phyloP scores from a whole-genome alignment of 768 basidiomycete species.

The Coprinellus micaceus region DNA sequence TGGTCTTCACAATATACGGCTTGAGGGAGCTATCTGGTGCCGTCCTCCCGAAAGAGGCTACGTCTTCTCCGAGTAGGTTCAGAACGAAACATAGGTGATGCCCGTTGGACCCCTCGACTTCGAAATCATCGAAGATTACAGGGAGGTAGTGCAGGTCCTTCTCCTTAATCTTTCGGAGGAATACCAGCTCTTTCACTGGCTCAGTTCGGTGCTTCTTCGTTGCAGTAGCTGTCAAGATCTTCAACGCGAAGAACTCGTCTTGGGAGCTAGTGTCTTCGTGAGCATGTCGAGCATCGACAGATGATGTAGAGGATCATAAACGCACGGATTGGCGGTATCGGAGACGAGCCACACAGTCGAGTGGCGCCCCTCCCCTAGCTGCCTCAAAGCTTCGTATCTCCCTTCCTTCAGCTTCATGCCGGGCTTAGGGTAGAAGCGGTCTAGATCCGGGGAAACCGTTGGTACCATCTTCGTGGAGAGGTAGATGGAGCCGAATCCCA shows the following conservation, averaged over 20 bases:
- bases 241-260: background rate
- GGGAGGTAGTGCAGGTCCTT: background rate
- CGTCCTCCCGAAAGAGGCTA: slow-evolving; percentile 5
- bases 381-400: background rate
- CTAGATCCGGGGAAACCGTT: background rate
- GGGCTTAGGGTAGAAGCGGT: background rate
- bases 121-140: slow-evolving; percentile 1
- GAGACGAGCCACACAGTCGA: background rate
- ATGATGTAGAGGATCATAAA: background rate
- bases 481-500: too few relatives aligned
- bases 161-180: background rate
- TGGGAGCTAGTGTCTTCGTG: background rate
- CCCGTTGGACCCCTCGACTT: slow-evolving; percentile 4
- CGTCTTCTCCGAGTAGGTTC: slow-evolving; percentile 2
- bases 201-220: background rate
- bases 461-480: too few relatives aligned
- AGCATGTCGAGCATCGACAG: background rate
- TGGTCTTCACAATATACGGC: slow-evolving; percentile 2
- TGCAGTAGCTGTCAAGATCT: background rate
- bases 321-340: background rate
- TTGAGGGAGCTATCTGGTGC: slow-evolving; percentile 4
- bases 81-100: slow-evolving; percentile 11
- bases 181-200: background rate
- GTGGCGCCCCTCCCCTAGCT: background rate
- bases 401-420: background rate